These are phyloP conservation scores for Rhodamnia argentea DNA, from an alignment of 345 rosid genomes.

Conservation along the genomic window DNA sequence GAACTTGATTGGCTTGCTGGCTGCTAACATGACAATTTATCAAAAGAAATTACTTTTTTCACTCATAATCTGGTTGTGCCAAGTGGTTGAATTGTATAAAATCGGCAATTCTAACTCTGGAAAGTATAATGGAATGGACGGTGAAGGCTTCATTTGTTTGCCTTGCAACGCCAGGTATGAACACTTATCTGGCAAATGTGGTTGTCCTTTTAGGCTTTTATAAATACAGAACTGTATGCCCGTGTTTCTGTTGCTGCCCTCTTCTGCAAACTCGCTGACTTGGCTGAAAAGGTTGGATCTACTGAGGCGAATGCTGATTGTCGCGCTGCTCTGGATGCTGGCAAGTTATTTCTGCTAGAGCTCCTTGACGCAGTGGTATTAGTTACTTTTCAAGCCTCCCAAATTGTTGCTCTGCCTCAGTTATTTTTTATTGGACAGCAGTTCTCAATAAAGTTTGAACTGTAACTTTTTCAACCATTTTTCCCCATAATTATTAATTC, in stretches of 20 bases:
- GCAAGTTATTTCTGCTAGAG: slow-evolving; percentile 67
- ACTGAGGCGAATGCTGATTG: slow-evolving; percentile 30
- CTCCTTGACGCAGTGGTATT: slow-evolving; percentile 87
- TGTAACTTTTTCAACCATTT: not conserved
- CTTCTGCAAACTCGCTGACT: slow-evolving; percentile 58
- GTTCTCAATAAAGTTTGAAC: not conserved
- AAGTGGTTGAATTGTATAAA: not conserved
- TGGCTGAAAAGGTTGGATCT: slow-evolving; percentile 36
- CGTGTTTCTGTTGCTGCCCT: slow-evolving; percentile 88
- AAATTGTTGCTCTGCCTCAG: not conserved
- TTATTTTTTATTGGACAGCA: not conserved
- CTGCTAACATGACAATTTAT: not conserved
- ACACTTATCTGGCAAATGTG: not conserved
- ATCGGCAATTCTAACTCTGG: not conserved
- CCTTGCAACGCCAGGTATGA: not conserved
- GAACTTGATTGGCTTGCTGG: not conserved
- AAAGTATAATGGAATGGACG: not conserved
- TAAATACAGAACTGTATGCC: slow-evolving; percentile 88
- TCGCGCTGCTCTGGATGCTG: slow-evolving; percentile 56
- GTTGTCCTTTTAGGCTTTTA: slow-evolving; percentile 40
- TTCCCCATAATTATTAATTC: not conserved
- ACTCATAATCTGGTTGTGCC: not conserved
- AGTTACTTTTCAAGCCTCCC: not conserved
- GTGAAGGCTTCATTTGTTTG: not conserved
- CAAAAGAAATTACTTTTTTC: not conserved